A percentile compares a stretch with the other conserved stretches of the same genome.
These are phyloP conservation scores for Terfezia boudieri DNA, from an alignment of 495 filamentous ascomycete genomes.

Conservation along the genomic window DNA sequence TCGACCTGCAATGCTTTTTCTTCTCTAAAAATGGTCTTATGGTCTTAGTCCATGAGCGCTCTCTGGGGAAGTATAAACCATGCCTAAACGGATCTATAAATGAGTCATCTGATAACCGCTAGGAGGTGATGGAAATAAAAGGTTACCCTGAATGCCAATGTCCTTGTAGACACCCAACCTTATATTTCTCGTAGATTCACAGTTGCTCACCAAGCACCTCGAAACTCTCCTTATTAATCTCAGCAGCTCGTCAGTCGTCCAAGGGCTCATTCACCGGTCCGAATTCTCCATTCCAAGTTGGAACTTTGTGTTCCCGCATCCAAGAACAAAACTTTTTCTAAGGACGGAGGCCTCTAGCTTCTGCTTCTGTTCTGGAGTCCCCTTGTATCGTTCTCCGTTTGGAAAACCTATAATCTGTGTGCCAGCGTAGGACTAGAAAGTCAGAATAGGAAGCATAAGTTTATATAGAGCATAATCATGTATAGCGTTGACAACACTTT, in stretches of 20 bases:
- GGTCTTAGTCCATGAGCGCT: constrained; percentile 28
- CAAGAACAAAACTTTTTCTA: constrained; percentile 35
- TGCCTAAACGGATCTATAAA: constrained; percentile 15
- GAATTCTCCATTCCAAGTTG: constrained; percentile 47
- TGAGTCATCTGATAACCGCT: neutral
- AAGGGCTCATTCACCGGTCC: constrained; percentile 34
- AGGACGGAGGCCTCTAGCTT: constrained; percentile 26
- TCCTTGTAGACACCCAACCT: constrained; percentile 38
- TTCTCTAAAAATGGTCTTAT: constrained; percentile 35
- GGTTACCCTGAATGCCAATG: constrained; percentile 31
- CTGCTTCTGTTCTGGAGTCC: constrained; percentile 28
- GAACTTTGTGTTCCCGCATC: constrained; percentile 29
- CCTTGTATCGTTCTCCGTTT: constrained; percentile 28
- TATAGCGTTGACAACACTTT: constrained; percentile 23
- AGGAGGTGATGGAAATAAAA: neutral
- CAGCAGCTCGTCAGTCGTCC: constrained; percentile 11
- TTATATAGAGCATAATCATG: constrained; percentile 31
- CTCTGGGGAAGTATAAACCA: constrained; percentile 31
- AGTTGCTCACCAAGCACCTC: constrained; percentile 34
- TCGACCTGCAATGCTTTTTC: constrained; percentile 28
- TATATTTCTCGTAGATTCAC: constrained; percentile 31
- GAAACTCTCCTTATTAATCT: constrained; percentile 30
- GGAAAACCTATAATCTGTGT: constrained; percentile 31
- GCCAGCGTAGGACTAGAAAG: too few relatives aligned
- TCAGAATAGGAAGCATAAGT: neutral